phyloP scores from a whole-genome alignment of 2,329 filamentous ascomycete species.

The Ascocoryne sarcoides region DNA sequence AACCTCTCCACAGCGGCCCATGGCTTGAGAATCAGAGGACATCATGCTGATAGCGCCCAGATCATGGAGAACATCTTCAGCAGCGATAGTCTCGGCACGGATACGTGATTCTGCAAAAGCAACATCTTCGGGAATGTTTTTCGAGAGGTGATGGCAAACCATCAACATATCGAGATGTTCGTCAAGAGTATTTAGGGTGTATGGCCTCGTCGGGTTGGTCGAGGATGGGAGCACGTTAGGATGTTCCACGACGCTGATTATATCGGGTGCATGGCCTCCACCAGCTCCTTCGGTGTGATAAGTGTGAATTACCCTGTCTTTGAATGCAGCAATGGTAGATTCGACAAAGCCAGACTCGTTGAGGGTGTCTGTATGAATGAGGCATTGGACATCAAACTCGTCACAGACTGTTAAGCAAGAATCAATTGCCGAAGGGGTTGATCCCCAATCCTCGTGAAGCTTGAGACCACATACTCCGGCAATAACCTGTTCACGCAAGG shows the following conservation, averaged over 20 bases:
- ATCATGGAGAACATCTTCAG: constrained; percentile 92
- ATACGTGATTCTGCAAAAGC: constrained; percentile 93
- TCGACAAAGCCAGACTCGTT: constrained; percentile 98
- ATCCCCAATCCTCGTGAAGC: constrained; percentile 93
- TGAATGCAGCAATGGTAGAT: constrained; percentile 78
- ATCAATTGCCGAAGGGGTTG: constrained; percentile 85
- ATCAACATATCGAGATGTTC: constrained; percentile 98
- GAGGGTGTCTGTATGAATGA: constrained; percentile 92
- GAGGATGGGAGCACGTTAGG: constrained; percentile 81
- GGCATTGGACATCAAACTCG: constrained; percentile 82
- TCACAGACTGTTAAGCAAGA: constrained; percentile 79
- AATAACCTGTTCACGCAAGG: constrained; percentile 68
- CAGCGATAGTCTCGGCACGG: constrained; percentile 90
- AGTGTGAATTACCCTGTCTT: constrained; percentile 81
- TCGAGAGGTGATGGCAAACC: constrained; percentile 91
- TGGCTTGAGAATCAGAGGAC: constrained; percentile 89
- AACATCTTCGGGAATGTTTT: constrained; percentile 90
- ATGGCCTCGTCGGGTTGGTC: constrained; percentile 88
- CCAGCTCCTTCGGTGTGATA: constrained; percentile 96
- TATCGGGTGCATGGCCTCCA: constrained; percentile 90
- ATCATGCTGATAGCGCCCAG: constrained; percentile 96
- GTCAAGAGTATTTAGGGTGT: constrained; percentile 84
- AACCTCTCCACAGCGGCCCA: constrained; percentile 94
- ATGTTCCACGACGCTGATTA: constrained; percentile 87
- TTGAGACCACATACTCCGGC: constrained; percentile 89